Percentiles rank a stretch among this genome's conserved stretches.
Conservation (phyloP, 352 stramenopile species). For the Phytopythium boreale region DNA sequence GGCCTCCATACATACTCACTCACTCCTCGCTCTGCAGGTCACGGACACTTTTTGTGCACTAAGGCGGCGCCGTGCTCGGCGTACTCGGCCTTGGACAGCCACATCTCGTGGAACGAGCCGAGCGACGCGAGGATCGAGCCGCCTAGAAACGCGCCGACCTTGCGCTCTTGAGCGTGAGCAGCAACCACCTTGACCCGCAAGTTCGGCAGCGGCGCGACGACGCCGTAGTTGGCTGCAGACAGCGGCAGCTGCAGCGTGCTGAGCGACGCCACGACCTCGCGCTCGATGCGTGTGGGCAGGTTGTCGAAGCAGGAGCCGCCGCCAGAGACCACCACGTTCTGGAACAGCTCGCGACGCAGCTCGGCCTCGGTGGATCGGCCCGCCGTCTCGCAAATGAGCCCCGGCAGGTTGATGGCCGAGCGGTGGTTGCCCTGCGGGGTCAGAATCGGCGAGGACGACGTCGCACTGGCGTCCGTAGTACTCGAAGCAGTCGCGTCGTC, state of each 20-base stretch:
- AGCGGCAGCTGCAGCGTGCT: conserved; percentile 32
- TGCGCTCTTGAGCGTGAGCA: conserved; percentile 59
- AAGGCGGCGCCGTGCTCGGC: conserved; percentile 95
- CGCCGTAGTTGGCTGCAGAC: conserved; percentile 14
- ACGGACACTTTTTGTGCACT: conserved; percentile 96
- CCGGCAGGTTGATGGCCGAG: conserved; percentile 50
- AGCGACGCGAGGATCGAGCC: conserved; percentile 97
- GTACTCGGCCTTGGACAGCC: conserved; percentile 99
- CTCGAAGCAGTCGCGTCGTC: neutral
- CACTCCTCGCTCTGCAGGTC: neutral
- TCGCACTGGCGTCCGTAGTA: neutral
- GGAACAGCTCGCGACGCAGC: conserved; percentile 74
- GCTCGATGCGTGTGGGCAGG: conserved; percentile 65
- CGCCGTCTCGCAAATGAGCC: conserved; percentile 62
- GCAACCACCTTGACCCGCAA: conserved; percentile 72
- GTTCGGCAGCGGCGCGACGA: conserved; percentile 23
- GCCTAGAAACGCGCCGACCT: conserved; percentile 84
- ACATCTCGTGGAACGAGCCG: conserved; percentile 99
- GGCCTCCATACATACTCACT: too few species aligned
- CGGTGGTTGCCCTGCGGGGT: neutral
- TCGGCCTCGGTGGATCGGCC: conserved; percentile 67
- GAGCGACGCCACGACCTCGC: conserved; percentile 60
- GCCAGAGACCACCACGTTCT: conserved; percentile 79
- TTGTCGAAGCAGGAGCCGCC: conserved; percentile 84
- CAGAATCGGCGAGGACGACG: conserved; percentile 10